These are phyloP conservation scores for Setomelanomma holmii DNA, from an alignment of 2,329 filamentous ascomycete species.

Conservation along the genomic window DNA sequence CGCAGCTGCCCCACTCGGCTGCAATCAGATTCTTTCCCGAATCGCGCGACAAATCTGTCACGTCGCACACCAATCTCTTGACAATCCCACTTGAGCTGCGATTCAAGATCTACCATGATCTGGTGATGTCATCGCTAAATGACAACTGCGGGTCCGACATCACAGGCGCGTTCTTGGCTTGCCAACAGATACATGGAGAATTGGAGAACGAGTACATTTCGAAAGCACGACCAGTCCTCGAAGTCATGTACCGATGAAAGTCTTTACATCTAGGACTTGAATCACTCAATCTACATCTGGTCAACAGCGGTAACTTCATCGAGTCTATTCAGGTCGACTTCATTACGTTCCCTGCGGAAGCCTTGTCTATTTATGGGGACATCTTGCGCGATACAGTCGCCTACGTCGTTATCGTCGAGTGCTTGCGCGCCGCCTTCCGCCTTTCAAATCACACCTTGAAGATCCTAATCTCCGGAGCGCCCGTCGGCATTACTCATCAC, in stretches of 20 bases:
- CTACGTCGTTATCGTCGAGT: not conserved
- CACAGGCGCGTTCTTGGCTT: not conserved
- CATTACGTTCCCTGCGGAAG: not conserved
- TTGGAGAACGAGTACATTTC: not conserved
- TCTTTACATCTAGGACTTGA: not conserved
- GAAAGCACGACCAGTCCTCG: not conserved
- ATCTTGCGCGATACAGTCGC: not conserved
- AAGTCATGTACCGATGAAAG: not conserved
- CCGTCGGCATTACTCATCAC: not conserved
- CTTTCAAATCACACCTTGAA: not conserved
- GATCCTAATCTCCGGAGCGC: not conserved
- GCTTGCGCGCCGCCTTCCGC: not conserved
- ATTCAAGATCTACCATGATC: not conserved
- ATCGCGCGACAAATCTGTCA: not conserved
- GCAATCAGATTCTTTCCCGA: not conserved
- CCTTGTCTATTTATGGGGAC: no score
- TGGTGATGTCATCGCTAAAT: not conserved
- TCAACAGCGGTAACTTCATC: not conserved
- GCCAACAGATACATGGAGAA: not conserved
- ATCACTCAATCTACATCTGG: not conserved
- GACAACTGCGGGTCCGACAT: not conserved
- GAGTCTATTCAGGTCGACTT: not conserved
- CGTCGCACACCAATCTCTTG: not conserved
- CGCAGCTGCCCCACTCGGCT: not conserved
- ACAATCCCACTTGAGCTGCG: not conserved